These are phyloP conservation scores for Acanthamoeba culbertsoni DNA, from an alignment of 208 protist species.

Conservation along the genomic window DNA sequence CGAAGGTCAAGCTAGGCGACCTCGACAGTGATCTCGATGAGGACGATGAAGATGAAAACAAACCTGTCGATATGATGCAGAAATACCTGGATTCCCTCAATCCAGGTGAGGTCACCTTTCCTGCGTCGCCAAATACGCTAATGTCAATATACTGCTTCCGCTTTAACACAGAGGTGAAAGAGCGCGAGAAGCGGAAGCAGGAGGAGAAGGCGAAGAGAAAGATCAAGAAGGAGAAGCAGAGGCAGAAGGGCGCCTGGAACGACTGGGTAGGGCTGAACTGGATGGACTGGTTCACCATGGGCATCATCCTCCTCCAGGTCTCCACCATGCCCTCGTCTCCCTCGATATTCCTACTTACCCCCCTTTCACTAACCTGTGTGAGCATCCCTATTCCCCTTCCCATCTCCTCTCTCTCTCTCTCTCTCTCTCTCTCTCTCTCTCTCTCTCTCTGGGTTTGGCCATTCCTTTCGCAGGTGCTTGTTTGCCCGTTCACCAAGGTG, in stretches of 20 bases:
- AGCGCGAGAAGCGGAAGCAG: neutral
- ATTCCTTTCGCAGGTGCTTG: neutral
- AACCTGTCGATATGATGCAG: neutral
- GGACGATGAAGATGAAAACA: neutral
- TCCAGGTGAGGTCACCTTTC: too few relatives aligned
- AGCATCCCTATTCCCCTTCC: too few relatives aligned
- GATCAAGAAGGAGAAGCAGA: neutral
- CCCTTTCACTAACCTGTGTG: neutral
- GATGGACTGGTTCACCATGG: conserved; percentile 40
- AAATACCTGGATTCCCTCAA: neutral
- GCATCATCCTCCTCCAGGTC: conserved; percentile 5
- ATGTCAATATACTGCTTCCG: neutral
- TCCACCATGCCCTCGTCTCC: neutral
- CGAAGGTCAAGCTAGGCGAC: neutral
- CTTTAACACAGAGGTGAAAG: neutral
- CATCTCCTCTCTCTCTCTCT: neutral
- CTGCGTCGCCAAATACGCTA: neutral
- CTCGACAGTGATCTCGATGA: neutral
- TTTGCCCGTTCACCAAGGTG: conserved; percentile 90
- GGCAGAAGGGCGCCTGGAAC: neutral
- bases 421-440: neutral
- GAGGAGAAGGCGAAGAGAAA: neutral
- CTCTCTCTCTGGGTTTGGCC: neutral
- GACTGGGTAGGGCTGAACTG: conserved; percentile 28
- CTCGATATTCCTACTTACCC: neutral